Base-by-base conservation (phyloP, 148 eudicot species). In the Polygonum aviculare region DNA sequence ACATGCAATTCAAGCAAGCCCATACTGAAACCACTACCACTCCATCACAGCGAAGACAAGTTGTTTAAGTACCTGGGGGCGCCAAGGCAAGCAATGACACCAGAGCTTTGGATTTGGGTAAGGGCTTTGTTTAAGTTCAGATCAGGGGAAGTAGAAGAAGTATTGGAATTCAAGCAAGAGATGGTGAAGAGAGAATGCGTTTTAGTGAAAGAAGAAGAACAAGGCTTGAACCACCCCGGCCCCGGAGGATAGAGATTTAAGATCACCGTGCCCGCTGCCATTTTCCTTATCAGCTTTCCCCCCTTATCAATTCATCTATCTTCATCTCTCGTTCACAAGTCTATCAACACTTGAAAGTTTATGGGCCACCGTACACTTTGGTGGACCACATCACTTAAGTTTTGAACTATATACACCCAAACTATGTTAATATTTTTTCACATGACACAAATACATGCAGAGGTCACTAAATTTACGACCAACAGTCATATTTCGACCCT, bases 11-110 rank as follows among this genome's bases (percentile, higher is more conserved):
- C 54, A 5, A 5, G 10, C 72, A 48, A 80, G 31, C 49, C 41
- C 65, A 19, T 11, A 7, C 48, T 74, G 14, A 35, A 21, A 76
- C 33, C 33, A 12, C 5, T 9, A n/a, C 10, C 12, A 22, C 36
- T 60, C 1, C 33, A 26, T 65, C 15, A 62, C 1, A 4, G 38
- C 3, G 3, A 62, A 31, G 12, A 70, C 12, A 33, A 12, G 47
- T n/a, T 38, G 48, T n/a, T 2, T 3, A 41, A 12, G n/a, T 79
- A 91, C 96, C 93, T 87, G 41, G 84, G 85, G 74, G 97, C 88
- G 18, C 97, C 90, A 80, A 91, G 97, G 85, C 97, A 91, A 74
- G 93, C 96, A 31, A 91, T 89, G 69, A 91, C 77, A 33, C 87
- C 93, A 69, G 91, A 85, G 70, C 41, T 74, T 8, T 80, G 87